Evolutionary conservation across 2,329 filamentous ascomycete species (phyloP).

Genomic region (Botrytis tulipae): DNA sequence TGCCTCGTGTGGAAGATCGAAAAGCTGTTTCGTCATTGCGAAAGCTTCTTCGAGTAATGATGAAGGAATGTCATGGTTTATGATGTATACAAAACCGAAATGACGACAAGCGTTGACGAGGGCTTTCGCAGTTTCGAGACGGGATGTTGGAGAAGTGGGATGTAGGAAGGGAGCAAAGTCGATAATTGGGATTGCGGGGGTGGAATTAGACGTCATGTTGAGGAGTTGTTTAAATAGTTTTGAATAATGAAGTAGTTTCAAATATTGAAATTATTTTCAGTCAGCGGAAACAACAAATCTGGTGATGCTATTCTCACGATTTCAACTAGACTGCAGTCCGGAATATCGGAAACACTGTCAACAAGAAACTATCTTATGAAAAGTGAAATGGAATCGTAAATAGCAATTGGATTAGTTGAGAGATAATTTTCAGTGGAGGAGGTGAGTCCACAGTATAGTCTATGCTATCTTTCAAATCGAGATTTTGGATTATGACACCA

Average conservation of each 20-base stretch:
- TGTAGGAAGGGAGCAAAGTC: conserved; percentile 30
- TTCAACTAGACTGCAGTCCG: neutral
- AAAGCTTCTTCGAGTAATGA: conserved; percentile 46
- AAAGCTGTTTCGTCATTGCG: conserved; percentile 44
- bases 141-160: conserved; percentile 29
- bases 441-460: neutral
- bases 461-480: neutral
- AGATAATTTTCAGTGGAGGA: too few species aligned
- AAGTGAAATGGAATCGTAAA: neutral
- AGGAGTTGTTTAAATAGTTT: neutral
- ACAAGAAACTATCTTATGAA: neutral
- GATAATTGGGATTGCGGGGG: conserved; percentile 27
- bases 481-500: neutral
- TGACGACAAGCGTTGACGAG: conserved; percentile 44
- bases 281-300: neutral
- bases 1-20: conserved; percentile 44
- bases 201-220: neutral
- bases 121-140: conserved; percentile 40
- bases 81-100: conserved; percentile 50
- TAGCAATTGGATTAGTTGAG: too few species aligned
- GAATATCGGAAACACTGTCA: neutral
- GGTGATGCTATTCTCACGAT: neutral
- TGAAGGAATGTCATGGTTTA: conserved; percentile 46
- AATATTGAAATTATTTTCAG: neutral
- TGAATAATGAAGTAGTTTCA: neutral